These are phyloP conservation scores for Teunomyces funiuensis DNA, from an alignment of 805 yeast species.

Conservation along the genomic window DNA sequence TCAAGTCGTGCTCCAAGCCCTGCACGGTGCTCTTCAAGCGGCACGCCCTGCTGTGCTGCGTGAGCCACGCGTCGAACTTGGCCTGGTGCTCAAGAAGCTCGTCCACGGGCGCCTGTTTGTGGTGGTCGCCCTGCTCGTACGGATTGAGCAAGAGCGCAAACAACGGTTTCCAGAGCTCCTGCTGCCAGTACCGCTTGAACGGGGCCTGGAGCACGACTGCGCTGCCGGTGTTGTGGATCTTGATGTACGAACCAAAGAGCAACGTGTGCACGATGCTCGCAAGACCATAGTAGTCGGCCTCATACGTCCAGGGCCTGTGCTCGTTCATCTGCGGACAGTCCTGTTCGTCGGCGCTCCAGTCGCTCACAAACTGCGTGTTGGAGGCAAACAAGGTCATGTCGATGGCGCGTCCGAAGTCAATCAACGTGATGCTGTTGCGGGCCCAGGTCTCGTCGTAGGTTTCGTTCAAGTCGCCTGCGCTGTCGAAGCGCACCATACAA, in stretches of 20 bases:
- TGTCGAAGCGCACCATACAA: slow-evolving; percentile 64
- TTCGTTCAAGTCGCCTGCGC: slow-evolving; percentile 13
- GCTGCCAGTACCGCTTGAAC: slow-evolving; percentile 76
- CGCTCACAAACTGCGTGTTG: slow-evolving; percentile 52
- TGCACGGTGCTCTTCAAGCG: slow-evolving; percentile 31
- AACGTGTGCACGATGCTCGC: slow-evolving; percentile 74
- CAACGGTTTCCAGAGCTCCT: slow-evolving; percentile 64
- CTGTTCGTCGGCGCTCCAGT: slow-evolving; percentile 61
- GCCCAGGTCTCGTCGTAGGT: slow-evolving; percentile 46
- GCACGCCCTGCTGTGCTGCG: slow-evolving; percentile 14
- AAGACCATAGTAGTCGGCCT: slow-evolving; percentile 80
- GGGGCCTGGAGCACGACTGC: slow-evolving; percentile 37
- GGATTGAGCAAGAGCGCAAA: slow-evolving; percentile 69
- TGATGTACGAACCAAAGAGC: slow-evolving; percentile 68
- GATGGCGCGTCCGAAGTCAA: slow-evolving; percentile 81
- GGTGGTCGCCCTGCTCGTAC: slow-evolving; percentile 18
- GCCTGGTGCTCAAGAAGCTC: slow-evolving; percentile 33
- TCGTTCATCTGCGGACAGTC: slow-evolving; percentile 73
- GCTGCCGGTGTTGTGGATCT: slow-evolving; percentile 22
- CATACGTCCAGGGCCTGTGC: slow-evolving; percentile 66
- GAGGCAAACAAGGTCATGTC: slow-evolving; percentile 60
- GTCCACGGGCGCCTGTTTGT: slow-evolving; percentile 41
- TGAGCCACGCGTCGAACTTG: slow-evolving; percentile 45
- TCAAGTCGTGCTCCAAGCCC: slow-evolving; percentile 33
- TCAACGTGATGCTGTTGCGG: slow-evolving; percentile 56